Conservation (phyloP, 139 green algal species). For the Trebouxia sp. region DNA sequence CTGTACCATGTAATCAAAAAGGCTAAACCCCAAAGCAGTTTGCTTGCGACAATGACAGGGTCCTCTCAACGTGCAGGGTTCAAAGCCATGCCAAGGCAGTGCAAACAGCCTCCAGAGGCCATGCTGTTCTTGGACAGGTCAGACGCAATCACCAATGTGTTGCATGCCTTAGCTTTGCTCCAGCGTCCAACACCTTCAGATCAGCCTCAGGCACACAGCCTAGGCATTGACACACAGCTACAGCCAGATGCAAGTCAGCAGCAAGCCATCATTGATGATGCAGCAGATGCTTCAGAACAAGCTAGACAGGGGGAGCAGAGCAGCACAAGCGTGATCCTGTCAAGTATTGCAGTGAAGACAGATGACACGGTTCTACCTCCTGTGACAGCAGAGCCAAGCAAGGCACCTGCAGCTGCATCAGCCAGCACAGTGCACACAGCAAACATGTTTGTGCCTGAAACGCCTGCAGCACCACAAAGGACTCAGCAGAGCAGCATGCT, state of each 20-base stretch:
- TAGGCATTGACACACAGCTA: neutral
- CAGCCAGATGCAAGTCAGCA: neutral
- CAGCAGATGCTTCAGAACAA: too few relatives aligned
- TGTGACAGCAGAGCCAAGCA: neutral
- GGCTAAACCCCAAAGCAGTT: too few relatives aligned
- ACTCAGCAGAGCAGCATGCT: too few relatives aligned
- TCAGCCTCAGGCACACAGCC: neutral
- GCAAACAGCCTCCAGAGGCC: neutral
- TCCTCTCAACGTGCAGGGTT: neutral
- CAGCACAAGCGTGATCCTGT: neutral
- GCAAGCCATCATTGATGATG: too few relatives aligned
- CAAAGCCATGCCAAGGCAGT: neutral
- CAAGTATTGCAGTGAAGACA: neutral
- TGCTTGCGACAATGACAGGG: neutral
- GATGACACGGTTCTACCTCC: neutral
- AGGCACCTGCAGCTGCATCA: neutral
- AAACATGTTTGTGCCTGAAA: neutral
- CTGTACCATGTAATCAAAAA: too few relatives aligned
- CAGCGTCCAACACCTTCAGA: neutral
- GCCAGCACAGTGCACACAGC: neutral
- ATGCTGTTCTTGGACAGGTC: neutral
- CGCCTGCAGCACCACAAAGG: neutral
- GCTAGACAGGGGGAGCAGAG: too few relatives aligned
- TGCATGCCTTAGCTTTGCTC: neutral
- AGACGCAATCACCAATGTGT: neutral